These are phyloP conservation scores for Podaxis carcinomalis DNA, from an alignment of 768 basidiomycete species.

Conservation along the genomic window DNA sequence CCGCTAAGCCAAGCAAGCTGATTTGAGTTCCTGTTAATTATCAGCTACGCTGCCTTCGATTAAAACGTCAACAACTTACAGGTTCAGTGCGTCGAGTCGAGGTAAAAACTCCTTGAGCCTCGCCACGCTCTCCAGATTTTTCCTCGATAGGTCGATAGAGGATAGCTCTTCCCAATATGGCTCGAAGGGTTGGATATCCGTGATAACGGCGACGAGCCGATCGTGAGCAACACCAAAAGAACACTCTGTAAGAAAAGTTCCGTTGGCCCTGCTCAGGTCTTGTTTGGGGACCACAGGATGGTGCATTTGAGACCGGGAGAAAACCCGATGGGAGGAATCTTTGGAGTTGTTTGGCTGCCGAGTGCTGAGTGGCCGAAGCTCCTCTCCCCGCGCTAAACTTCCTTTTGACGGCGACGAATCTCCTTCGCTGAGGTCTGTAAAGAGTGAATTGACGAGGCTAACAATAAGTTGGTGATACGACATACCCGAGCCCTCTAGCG, in stretches of 20 bases:
- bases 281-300: slow-evolving; percentile 27
- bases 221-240: slow-evolving; percentile 96
- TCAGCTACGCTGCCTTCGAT: slow-evolving; percentile 8
- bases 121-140: slow-evolving; percentile 76
- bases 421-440: slow-evolving; percentile 36
- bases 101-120: slow-evolving; percentile 88
- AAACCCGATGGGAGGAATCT: slow-evolving; percentile 33
- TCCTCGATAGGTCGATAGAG: slow-evolving; percentile 68
- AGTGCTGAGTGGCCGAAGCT: slow-evolving; percentile 41
- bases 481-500: slow-evolving; percentile 66
- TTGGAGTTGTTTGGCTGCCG: slow-evolving; percentile 33
- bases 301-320: slow-evolving; percentile 41
- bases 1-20: slow-evolving; percentile 79
- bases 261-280: slow-evolving; percentile 31
- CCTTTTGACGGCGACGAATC: slow-evolving; percentile 55
- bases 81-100: slow-evolving; percentile 61
- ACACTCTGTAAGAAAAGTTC: slow-evolving; percentile 85
- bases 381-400: slow-evolving; percentile 41
- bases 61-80: slow-evolving; percentile 50
- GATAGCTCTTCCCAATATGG: slow-evolving; percentile 87
- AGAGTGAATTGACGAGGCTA: slow-evolving; percentile 12
- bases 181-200: slow-evolving; percentile 91
- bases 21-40: slow-evolving; percentile 57
- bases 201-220: slow-evolving; percentile 85
- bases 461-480: slow-evolving; percentile 13